Base-by-base conservation (phyloP, 202 grass and related monocot genomes). In the Panicum hallii region DNA sequence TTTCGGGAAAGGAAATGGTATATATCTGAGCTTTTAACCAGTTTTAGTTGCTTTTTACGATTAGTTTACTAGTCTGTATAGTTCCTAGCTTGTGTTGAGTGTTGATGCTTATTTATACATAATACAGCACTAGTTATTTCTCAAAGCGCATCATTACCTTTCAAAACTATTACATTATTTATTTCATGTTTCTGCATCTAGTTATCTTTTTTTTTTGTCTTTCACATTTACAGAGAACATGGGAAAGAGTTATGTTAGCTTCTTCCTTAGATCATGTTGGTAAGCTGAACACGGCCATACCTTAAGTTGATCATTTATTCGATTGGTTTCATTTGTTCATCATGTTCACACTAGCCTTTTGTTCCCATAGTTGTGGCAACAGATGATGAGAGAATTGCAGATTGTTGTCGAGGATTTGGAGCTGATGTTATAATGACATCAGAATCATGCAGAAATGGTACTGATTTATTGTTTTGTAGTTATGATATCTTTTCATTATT, bases 391-490 rank as follows among this genome's bases (percentile, higher is more conserved):
- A 94, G 77, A 74, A 99, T 99, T 80, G 93, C 97, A 42, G 93
- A 91, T 79, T 96, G 97, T n/a, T 99, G 93, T 88, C 94, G 90
- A 94, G 91, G 84, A 87, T 99, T 99, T 70, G 97, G 97, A 82
- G 93, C 93, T 78, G 91, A 99, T 88, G 97, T 99, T 60, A 88
- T 96, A 87, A 92, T 99, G 93, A 96, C 90, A 94, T 85, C 93
- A 84, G 90, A 90, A 74, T 95, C 86, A 40, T 99, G 91, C 84
- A 89, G 80, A 88, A 99, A 99, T 89, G 97, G 93, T 96, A 80
- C 30, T 50, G 7, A 34, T 75, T 9, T 67, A 3, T 75, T 23
- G 28, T 89, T 63, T 77, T 77, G 5, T 38, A 28, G 46, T 58
- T 54, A 79, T 74, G 4, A 48, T 63, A 14, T 67, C 55, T 50